A percentile compares a stretch with the other conserved stretches of the same genome.
Evolutionary conservation across 1,139 yeast genomes (phyloP).

Genomic region (Blastobotrys petasosporus): DNA sequence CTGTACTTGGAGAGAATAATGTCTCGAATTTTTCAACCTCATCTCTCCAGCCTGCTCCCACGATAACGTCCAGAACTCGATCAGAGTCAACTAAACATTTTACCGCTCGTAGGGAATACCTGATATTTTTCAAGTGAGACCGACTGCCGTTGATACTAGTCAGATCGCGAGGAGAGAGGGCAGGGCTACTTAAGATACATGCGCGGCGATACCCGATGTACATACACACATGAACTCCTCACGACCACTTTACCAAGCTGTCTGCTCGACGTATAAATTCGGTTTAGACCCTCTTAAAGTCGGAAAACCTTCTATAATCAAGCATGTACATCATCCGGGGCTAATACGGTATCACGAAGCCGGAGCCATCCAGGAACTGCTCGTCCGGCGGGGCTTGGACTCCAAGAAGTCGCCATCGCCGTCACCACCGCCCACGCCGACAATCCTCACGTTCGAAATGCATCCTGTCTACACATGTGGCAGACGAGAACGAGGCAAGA

Average conservation of each 20-base stretch:
- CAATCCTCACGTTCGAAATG: conserved; percentile 73
- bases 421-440: conserved; percentile 45
- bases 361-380: conserved; percentile 51
- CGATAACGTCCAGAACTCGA: no score
- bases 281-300: conserved; percentile 8
- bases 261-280: conserved; percentile 8
- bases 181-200: no score
- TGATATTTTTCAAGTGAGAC: no score
- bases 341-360: conserved; percentile 54
- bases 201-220: no score
- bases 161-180: no score
- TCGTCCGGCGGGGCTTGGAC: conserved; percentile 58
- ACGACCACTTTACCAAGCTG: neutral
- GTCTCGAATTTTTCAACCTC: no score
- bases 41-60: no score
- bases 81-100: no score
- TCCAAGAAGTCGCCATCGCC: conserved; percentile 36
- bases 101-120: no score
- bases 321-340: conserved; percentile 54
- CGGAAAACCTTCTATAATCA: conserved; percentile 15
- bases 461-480: conserved; percentile 87
- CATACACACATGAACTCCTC: no score
- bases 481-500: conserved; percentile 56
- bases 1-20: no score
- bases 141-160: no score